These are phyloP conservation scores for Lunasporangiospora selenospora DNA, from an alignment of 192 early-diverging fungal genomes.

Conservation along the genomic window DNA sequence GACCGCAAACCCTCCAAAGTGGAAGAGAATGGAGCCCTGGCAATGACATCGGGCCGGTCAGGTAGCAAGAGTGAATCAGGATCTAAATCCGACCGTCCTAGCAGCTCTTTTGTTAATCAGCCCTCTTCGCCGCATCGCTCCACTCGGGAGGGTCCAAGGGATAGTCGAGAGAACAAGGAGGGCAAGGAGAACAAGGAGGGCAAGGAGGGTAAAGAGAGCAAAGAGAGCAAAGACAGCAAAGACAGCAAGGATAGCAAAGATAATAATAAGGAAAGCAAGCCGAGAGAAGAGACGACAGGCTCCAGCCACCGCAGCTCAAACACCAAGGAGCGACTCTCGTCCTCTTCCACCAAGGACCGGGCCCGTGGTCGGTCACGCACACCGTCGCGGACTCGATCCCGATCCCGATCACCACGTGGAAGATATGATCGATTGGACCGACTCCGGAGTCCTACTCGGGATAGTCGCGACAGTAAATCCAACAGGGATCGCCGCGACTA, in stretches of 20 bases:
- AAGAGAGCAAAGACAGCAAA: slow-evolving; percentile 13
- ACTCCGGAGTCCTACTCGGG: slow-evolving; percentile 15
- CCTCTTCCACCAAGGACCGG: slow-evolving; percentile 25
- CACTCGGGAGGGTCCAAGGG: too few relatives aligned
- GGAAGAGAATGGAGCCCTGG: slow-evolving; percentile 6
- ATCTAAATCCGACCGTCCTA: slow-evolving; percentile 25
- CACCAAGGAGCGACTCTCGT: slow-evolving; percentile 14
- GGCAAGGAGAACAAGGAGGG: too few relatives aligned
- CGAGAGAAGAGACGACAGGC: slow-evolving; percentile 10
- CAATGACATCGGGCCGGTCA: not conserved
- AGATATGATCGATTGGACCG: slow-evolving; percentile 33
- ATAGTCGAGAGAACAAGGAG: too few relatives aligned
- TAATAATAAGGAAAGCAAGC: slow-evolving; percentile 20
- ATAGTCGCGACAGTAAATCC: slow-evolving; percentile 29
- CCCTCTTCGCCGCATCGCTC: too few relatives aligned
- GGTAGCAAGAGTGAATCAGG: slow-evolving; percentile 12
- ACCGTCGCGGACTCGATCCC: slow-evolving; percentile 22
- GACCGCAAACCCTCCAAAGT: slow-evolving; percentile 14
- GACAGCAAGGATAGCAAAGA: slow-evolving; percentile 23
- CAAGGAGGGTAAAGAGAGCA: too few relatives aligned
- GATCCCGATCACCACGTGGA: slow-evolving; percentile 37
- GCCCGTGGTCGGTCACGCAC: slow-evolving; percentile 31
- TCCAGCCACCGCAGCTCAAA: slow-evolving; percentile 13
- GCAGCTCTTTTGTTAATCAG: slow-evolving; percentile 16
- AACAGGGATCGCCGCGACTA: slow-evolving; percentile 36